Evolutionary conservation across 1,284 basidiomycete species (phyloP).

Genomic region (Lentinula novae-zelandiae): DNA sequence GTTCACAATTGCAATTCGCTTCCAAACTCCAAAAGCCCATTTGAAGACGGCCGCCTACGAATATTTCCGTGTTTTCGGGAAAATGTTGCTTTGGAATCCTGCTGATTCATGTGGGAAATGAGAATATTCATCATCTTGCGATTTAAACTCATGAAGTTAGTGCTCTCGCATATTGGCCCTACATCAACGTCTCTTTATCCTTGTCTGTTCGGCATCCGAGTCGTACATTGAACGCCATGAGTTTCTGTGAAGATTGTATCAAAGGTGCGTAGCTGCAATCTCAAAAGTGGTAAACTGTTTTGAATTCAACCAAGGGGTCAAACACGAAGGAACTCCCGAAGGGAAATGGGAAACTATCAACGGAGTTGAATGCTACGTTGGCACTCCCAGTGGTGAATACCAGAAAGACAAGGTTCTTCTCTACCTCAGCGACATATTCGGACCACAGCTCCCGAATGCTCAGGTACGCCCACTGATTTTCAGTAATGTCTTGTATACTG

Average conservation of each 20-base stretch:
- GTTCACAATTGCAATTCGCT: no score
- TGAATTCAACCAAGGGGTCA: conserved; percentile 36
- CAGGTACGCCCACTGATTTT: neutral
- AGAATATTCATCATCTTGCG: no score
- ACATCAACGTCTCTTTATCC: no score
- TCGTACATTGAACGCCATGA: conserved; percentile 29
- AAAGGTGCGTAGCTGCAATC: conserved; percentile 26
- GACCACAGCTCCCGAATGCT: conserved; percentile 18
- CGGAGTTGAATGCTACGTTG: conserved; percentile 47
- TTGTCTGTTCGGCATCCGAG: no score
- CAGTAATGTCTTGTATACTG: neutral
- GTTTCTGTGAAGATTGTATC: conserved; percentile 51
- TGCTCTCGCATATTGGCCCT: no score
- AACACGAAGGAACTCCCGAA: conserved; percentile 45
- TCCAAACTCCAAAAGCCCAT: no score
- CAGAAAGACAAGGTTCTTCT: conserved; percentile 52
- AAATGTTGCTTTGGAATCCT: neutral
- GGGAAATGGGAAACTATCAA: conserved; percentile 27
- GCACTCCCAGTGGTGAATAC: conserved; percentile 41
- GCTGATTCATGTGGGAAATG: neutral
- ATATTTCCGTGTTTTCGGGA: neutral
- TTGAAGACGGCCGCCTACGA: neutral
- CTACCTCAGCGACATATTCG: conserved; percentile 50
- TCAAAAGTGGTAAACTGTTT: neutral
- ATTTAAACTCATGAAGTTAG: no score